phyloP scores from a whole-genome alignment of 1,284 basidiomycete species.

The Pseudozyma flocculosa region DNA sequence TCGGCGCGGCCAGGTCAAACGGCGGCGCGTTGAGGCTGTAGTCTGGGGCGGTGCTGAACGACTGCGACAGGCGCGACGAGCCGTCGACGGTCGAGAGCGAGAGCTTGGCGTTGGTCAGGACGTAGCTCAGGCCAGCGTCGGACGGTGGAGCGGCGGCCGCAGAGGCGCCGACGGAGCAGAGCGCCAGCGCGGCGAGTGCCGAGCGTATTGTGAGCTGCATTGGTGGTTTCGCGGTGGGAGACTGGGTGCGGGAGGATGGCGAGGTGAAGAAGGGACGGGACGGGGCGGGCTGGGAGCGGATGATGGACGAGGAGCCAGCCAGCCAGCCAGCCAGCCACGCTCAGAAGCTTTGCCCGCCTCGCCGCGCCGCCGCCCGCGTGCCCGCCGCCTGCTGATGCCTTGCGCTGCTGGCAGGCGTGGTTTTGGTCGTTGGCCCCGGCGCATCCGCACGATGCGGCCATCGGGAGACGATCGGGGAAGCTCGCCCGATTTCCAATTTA shows the following conservation, averaged over 20 bases:
- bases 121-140: constrained; percentile 37
- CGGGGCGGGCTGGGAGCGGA: too few relatives aligned
- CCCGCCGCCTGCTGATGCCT: too few relatives aligned
- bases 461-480: too few relatives aligned
- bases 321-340: too few relatives aligned
- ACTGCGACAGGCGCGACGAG: constrained; percentile 28
- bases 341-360: too few relatives aligned
- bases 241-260: background rate
- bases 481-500: too few relatives aligned
- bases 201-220: background rate
- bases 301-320: too few relatives aligned
- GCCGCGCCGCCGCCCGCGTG: too few relatives aligned
- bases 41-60: constrained; percentile 23
- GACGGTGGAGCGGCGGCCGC: constrained; percentile 1
- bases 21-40: constrained; percentile 19
- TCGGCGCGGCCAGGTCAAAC: constrained; percentile 16
- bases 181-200: background rate
- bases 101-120: constrained; percentile 30
- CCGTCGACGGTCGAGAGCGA: constrained; percentile 34
- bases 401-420: too few relatives aligned
- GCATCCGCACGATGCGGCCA: too few relatives aligned
- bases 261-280: background rate
- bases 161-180: background rate
- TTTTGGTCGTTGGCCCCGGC: too few relatives aligned
- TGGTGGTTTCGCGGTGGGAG: too few relatives aligned